phyloP scores from a whole-genome alignment of 768 basidiomycete genomes.

The Hericium erinaceus region DNA sequence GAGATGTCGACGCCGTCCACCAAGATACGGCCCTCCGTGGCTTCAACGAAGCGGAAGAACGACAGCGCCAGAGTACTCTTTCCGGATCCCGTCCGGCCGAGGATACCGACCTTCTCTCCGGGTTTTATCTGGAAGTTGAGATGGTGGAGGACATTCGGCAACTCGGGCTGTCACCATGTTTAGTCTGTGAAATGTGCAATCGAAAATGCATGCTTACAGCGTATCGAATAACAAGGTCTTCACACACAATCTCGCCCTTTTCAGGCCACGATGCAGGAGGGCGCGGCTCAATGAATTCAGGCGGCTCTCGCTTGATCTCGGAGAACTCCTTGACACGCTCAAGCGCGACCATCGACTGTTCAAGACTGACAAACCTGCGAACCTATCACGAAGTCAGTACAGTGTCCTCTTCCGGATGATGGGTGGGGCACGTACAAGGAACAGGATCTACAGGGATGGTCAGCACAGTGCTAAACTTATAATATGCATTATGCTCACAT shows the following conservation, averaged over 20 bases:
- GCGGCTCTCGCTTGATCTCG: conserved; percentile 63
- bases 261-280: conserved; percentile 76
- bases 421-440: neutral
- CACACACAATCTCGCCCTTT: conserved; percentile 55
- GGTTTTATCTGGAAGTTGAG: conserved; percentile 66
- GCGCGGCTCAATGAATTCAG: conserved; percentile 83
- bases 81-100: conserved; percentile 58
- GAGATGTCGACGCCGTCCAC: conserved; percentile 79
- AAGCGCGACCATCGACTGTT: conserved; percentile 88
- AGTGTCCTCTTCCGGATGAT: neutral
- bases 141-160: conserved; percentile 77
- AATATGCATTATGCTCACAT: conserved; percentile 31
- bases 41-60: conserved; percentile 89
- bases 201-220: conserved; percentile 40
- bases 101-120: conserved; percentile 73
- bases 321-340: conserved; percentile 92
- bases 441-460: conserved; percentile 27
- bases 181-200: neutral
- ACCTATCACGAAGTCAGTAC: conserved; percentile 29
- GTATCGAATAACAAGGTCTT: conserved; percentile 70
- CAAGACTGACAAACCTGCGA: conserved; percentile 76
- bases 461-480: neutral
- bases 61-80: conserved; percentile 78
- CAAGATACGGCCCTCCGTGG: conserved; percentile 61
- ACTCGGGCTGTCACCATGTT: conserved; percentile 49